Base-by-base conservation (phyloP, 257 asterid species). In the Ligustrum vulgare region DNA sequence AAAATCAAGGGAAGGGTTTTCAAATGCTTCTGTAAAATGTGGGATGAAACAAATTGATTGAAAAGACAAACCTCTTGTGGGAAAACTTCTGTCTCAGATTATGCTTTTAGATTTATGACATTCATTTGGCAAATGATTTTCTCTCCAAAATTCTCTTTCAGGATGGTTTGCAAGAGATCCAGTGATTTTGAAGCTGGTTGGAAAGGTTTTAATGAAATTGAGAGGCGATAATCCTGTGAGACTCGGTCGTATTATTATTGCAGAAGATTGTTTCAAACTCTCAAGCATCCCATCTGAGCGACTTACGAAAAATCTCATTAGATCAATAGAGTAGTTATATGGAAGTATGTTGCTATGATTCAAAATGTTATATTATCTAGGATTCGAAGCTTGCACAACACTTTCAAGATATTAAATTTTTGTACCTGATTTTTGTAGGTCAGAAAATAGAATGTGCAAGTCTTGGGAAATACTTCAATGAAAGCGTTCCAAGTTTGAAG, bases 161-260 rank as follows among this genome's bases (percentile, higher is more conserved):
- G 97, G 98, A 49, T 94, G 97, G 98, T 90, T 94, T 84, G 98
- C 94, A 1, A 86, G 93, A 83, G 94, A 90, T 82, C 88, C 94
- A 31, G 22, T 63, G 49, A 79, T 84, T 41, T 88, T 94, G 91
- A 94, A 84, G 82, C 84, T 72, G 70, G 97, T 91, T 31, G 98
- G 97, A 28, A 81, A 84, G 69, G 58, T 92, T 74, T 82, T 94
- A 73, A 45, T 91, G 82, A 84, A 58, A 67, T 16, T 82, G 75
- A 76, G 72, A 25, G 88, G 82, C 39, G 80, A 70, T 69, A 31
- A 62, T 81, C 47, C 79, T 8, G 36, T 58, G 6, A 69, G 70
- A 69, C 85, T 83, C 18, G 58, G 72, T 73, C 86, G 79, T 43
- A 47, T 94, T 80, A 67, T 90, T 20, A 76, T 94, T 63, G 96